Evolutionary conservation across 805 yeast genomes (phyloP), one percentile per base, ranked within the genome.

Genomic region (Huiozyma naganishii): DNA sequence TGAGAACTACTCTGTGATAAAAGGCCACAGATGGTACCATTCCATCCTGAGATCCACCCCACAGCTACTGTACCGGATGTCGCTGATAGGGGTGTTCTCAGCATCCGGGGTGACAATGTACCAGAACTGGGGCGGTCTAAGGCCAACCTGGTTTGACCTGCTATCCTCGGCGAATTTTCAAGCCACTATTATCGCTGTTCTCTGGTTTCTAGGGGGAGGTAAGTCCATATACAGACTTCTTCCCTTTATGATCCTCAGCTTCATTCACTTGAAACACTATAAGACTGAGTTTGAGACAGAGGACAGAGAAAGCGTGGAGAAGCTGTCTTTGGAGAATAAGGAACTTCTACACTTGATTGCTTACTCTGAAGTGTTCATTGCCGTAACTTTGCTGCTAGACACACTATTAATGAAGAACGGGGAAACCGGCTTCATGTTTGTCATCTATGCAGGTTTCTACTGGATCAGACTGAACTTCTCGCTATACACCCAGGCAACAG

Each of bases 101-200:
- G 69, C 88, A 4, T 72, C 77, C 52, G 48, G 70, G 1, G 65
- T 79, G 37, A 71, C 85, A 1, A 66, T 77, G 42, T 53, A 72
- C 30, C 80, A 80, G 39, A 77, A 76, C 50, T 80, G 79, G 65
- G 79, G 79, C 27, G 66, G 76, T 13, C 65, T 69, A 29, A 68
- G 72, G 42, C 94, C 95, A 6, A 70, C 79, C 5, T 71, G 77
- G 56, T 72, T 73, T 44, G 76, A 79, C 5, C 66, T 88, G 57
- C 56, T 85, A 43, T 79, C 88, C 7, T 76, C 86, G 27, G 86
- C 77, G 51, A 83, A 84, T 58, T 83, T 83, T 68, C 95, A 86
- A 62, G 76, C 74, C 55, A 64, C 79, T 43, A 48, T 74, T 3
- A 61, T 83, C 44, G 74, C 79, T 0, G 28, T 58, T 3, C 63